phyloP scores from a whole-genome alignment of 2,329 filamentous ascomycete genomes.

The Phyllosticta capitalensis region DNA sequence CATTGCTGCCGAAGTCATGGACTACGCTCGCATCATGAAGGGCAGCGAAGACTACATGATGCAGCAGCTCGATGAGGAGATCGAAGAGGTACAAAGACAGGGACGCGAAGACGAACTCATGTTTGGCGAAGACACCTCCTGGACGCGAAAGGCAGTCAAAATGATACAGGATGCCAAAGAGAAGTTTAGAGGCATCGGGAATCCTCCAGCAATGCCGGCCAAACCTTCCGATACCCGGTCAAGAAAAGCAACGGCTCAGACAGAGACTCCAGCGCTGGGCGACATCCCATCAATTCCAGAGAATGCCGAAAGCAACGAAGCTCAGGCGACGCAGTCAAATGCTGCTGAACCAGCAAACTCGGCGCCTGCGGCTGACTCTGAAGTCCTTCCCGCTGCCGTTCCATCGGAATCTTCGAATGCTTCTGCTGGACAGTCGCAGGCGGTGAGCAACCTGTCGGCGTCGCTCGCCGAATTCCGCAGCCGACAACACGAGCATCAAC shows the following conservation, averaged over 20 bases:
- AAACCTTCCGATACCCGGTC: slow-evolving; percentile 42
- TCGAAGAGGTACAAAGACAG: slow-evolving; percentile 62
- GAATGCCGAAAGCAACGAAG: background rate
- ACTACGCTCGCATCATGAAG: slow-evolving; percentile 94
- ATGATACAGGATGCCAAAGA: slow-evolving; percentile 68
- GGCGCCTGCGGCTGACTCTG: background rate
- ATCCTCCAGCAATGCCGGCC: slow-evolving; percentile 46
- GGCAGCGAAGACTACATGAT: slow-evolving; percentile 82
- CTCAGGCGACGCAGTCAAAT: background rate
- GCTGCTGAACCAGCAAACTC: background rate
- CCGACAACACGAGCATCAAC: slow-evolving; percentile 33
- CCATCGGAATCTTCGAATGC: background rate
- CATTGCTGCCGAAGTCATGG: slow-evolving; percentile 83
- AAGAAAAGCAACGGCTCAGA: slow-evolving; percentile 30
- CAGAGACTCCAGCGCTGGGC: background rate
- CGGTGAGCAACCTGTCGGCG: slow-evolving; percentile 7
- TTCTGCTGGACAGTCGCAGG: background rate
- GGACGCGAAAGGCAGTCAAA: slow-evolving; percentile 75
- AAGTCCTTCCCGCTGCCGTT: no score
- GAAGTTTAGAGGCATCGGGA: slow-evolving; percentile 58
- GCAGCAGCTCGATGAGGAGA: slow-evolving; percentile 69
- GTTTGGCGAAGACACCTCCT: slow-evolving; percentile 77
- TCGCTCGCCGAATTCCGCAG: slow-evolving; percentile 8
- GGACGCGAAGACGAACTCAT: slow-evolving; percentile 83
- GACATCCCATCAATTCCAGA: background rate